Evolutionary conservation across 2,329 filamentous ascomycete species (phyloP), one percentile per base, ranked within the genome.

Genomic region (Penicillium sp.): DNA sequence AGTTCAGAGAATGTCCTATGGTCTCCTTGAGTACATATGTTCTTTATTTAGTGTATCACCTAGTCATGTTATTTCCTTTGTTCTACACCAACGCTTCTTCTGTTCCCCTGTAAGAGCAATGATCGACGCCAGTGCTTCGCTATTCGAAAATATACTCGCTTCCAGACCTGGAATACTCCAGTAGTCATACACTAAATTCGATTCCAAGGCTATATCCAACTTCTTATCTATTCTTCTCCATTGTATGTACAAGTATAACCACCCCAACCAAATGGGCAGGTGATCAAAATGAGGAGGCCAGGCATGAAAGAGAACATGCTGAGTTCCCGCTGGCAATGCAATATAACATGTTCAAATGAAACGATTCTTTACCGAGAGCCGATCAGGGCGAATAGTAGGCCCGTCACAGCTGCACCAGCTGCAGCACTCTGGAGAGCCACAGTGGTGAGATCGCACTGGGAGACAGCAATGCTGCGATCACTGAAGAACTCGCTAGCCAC

Each of bases 391-490:
- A 84, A 59, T 34, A 79, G 39, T 42, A 73, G 67, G 32, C 77
- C 78, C 45, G 77, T 78, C 15, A 85, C 57, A 0, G 77, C 75
- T 10, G 82, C 84, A n/a, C 86, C 85, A 0, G 80, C 77, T 26
- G 80, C 75, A 7, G 79, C 81, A 48, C 84, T 79, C 67, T 89
- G 80, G 32, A 88, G 69, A 43, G 79, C 83, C 57, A 87, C 72
- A n/a, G 84, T 68, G 2, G 85, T 87, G 29, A 85, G 71, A 60
- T 90, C 85, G 45, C 80, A 77, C 74, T 87, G 86, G 38, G 79
- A 78, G 53, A 88, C 61, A 43, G 77, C 73, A 60, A 88, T 72
- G 53, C 70, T 71, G 57, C 81, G 75, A 49, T 88, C 81, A 67
- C 84, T 87, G 68, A 77, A 80, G 15, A 88, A 66, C 55, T 88